These are phyloP conservation scores for Rhynchospora breviuscula DNA, from an alignment of 176 grass and related monocot genomes.

Conservation along the genomic window DNA sequence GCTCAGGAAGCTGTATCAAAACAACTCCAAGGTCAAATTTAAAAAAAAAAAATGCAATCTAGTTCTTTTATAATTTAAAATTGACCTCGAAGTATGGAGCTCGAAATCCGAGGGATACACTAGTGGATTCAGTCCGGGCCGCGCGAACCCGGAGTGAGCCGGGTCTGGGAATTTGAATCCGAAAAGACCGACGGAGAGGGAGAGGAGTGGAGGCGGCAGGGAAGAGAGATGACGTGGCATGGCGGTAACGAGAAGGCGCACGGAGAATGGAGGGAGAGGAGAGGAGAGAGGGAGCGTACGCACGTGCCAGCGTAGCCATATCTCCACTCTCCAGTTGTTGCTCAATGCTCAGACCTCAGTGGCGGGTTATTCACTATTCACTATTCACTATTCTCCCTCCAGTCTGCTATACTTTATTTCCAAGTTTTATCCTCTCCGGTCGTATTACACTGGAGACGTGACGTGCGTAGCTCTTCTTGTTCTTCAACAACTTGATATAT, in stretches of 20 bases:
- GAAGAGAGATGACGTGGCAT: background rate
- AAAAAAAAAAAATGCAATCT: background rate
- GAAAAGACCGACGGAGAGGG: background rate
- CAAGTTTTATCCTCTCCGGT: too few species aligned
- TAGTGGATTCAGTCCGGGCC: constrained; percentile 47
- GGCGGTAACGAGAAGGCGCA: background rate
- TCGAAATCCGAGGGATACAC: constrained; percentile 34
- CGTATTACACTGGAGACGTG: too few species aligned
- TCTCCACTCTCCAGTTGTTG: background rate
- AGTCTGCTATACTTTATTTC: too few species aligned
- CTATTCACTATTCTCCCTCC: too few species aligned
- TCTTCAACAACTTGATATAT: too few species aligned
- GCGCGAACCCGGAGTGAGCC: constrained; percentile 38
- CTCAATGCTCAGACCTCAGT: background rate
- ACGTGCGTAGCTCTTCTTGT: too few species aligned
- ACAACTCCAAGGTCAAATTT: background rate
- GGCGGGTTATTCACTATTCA: background rate
- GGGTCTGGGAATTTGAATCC: background rate
- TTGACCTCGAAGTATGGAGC: constrained; percentile 58
- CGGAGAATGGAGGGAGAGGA: background rate
- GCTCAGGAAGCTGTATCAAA: constrained; percentile 65
- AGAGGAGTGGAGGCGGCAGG: background rate
- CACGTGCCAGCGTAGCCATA: background rate
- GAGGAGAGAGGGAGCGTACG: background rate
- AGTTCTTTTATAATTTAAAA: background rate